Conservation (phyloP, 371 early-diverging fungal species). For the Dentiscutata heterogama region DNA sequence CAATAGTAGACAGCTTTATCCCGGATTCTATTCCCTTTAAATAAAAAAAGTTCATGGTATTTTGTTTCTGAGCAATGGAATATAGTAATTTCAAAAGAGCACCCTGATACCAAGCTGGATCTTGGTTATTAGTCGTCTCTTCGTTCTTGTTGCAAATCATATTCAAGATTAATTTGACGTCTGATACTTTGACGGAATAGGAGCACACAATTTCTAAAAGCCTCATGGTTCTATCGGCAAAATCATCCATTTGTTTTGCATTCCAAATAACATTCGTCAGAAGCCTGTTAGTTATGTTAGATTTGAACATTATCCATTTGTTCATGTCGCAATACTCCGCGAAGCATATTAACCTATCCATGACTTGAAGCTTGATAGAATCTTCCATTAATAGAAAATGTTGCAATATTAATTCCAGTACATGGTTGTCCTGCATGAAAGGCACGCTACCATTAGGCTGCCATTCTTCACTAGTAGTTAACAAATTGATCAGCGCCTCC, state of each 20-base stretch:
- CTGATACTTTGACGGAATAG: conserved; percentile 48
- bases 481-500: background rate
- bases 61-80: conserved; percentile 52
- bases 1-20: conserved; percentile 51
- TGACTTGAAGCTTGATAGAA: conserved; percentile 32
- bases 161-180: conserved; percentile 47
- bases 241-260: background rate
- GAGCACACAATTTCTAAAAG: conserved; percentile 47
- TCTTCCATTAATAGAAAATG: conserved; percentile 43
- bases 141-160: conserved; percentile 46
- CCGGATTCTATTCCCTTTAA: conserved; percentile 59
- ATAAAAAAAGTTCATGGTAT: conserved; percentile 60
- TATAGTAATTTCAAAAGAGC: conserved; percentile 46
- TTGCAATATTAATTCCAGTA: conserved; percentile 39
- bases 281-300: conserved; percentile 36
- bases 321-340: conserved; percentile 47
- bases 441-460: conserved; percentile 8
- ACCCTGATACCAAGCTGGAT: conserved; percentile 43
- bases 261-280: conserved; percentile 31
- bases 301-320: conserved; percentile 48
- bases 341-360: conserved; percentile 46
- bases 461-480: conserved; percentile 33
- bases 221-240: conserved; percentile 42
- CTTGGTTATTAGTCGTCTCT: background rate
- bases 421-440: background rate